phyloP scores from a whole-genome alignment of 2,329 filamentous ascomycete species.

The Colletotrichum horii region DNA sequence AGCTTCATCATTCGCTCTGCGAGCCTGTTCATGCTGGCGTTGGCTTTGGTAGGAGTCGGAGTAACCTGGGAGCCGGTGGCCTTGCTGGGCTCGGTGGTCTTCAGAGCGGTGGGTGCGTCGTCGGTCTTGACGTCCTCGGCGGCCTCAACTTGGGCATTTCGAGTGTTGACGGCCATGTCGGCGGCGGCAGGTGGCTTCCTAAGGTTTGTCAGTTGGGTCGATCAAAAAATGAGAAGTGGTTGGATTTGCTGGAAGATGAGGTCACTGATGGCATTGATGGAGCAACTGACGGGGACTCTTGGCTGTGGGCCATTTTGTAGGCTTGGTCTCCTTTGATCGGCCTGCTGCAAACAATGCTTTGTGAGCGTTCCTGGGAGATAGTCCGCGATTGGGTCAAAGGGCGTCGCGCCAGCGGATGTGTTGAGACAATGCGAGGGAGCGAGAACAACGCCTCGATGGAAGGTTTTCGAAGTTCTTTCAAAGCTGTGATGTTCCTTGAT shows the following conservation, averaged over 20 bases:
- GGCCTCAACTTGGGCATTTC: neutral
- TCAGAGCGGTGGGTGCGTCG: neutral
- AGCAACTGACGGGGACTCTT: neutral
- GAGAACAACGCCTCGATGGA: neutral
- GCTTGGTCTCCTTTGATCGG: neutral
- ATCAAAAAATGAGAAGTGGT: neutral
- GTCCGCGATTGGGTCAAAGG: neutral
- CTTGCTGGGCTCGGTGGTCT: neutral
- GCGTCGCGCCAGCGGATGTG: neutral
- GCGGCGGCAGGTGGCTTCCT: neutral
- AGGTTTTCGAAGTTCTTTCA: neutral
- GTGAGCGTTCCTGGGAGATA: neutral
- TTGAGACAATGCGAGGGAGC: neutral
- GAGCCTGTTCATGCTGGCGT: neutral
- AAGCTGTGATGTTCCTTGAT: neutral
- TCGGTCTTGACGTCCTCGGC: neutral
- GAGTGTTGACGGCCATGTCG: neutral
- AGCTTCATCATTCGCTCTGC: neutral
- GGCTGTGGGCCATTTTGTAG: neutral
- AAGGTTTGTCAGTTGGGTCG: neutral
- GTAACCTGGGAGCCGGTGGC: fast-evolving
- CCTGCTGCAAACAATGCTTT: neutral
- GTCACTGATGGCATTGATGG: no score
- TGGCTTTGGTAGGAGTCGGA: neutral
- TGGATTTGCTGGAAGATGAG: neutral